Base-by-base conservation (phyloP, 176 grass and related monocot species). In the Oryza rufipogon region DNA sequence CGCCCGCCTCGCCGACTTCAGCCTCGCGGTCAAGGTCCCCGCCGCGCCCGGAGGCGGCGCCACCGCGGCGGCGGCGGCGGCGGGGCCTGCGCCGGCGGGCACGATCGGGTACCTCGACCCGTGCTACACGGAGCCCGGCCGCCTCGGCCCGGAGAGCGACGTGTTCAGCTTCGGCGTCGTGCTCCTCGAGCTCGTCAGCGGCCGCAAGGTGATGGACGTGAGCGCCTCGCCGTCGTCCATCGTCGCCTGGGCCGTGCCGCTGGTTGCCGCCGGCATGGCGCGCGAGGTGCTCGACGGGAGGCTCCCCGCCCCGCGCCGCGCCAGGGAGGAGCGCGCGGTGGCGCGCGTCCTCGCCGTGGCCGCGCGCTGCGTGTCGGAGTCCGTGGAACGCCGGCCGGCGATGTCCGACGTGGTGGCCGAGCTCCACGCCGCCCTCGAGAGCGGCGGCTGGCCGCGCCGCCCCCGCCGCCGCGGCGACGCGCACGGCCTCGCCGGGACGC, bases 41-140 rank as follows among this genome's bases (percentile, higher is more conserved):
- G 64, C 19, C 2, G 0, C 16, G 4, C 42, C 42, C 42, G 42
- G 42, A 1, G 9, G 42, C 42, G 42, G 9, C 2, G 49, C 19
- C 6, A 48, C 44, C 2, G 49, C 14, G 6, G 39, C 7, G 39
- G 49, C 14, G 6, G 39, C 7, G 39, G 30, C 9, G 7, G 30
- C 9, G 56, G 16, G 32, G 1, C 75, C 85, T 15, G 81, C 64
- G 33, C 95, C 96, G 1, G 96, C 96, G 0, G 96, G 96, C 41
- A 98, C 96, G n/a, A 95, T 98, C 64, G 96, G 93, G 44, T 98
- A 95, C 93, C 83, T 98, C n/a, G 96, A 98, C 90, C 96, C 96
- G 34, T 74, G 87, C 47, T 98, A 98, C 86, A 90, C 93, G 11
- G 93, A 98, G 80, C 86, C 96, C 0, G 87, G 78, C 0, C 51